Conservation (phyloP, 2,329 filamentous ascomycete species). For the Paecilomyces formosus region DNA sequence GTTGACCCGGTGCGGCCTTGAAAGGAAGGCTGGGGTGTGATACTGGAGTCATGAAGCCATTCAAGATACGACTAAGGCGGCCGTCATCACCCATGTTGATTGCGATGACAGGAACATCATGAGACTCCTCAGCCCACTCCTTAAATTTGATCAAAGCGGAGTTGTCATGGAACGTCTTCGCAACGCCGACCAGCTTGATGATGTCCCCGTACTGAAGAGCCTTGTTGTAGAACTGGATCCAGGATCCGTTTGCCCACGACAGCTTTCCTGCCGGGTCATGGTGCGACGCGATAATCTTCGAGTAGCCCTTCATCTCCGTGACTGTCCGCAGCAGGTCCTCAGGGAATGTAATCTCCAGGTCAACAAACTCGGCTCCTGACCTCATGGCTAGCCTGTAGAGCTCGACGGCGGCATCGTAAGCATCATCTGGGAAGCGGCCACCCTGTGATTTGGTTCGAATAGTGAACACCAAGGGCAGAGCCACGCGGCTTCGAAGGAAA, state of each 20-base stretch:
- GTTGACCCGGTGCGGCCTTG: conserved; percentile 87
- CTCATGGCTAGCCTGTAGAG: conserved; percentile 74
- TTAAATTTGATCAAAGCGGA: conserved; percentile 78
- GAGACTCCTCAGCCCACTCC: conserved; percentile 61
- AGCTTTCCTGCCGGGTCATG: conserved; percentile 75
- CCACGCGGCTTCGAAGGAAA: conserved; percentile 62
- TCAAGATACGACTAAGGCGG: conserved; percentile 83
- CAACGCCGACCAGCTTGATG: conserved; percentile 87
- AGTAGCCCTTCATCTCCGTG: conserved; percentile 60
- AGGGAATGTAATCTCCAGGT: conserved; percentile 83
- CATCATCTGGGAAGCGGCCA: conserved; percentile 75
- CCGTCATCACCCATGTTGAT: conserved; percentile 91
- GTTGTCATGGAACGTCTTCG: conserved; percentile 72
- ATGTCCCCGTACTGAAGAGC: conserved; percentile 85
- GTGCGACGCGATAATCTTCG: conserved; percentile 88
- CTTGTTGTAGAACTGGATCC: conserved; percentile 83
- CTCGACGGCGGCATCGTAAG: conserved; percentile 60
- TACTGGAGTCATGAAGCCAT: conserved; percentile 90
- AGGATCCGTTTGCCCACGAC: conserved; percentile 88
- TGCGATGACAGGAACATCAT: conserved; percentile 79
- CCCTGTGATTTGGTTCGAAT: conserved; percentile 80
- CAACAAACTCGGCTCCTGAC: conserved; percentile 84
- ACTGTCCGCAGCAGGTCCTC: conserved; percentile 66
- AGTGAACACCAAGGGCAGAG: conserved; percentile 84
- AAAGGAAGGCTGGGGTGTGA: conserved; percentile 83